Evolutionary conservation across 2,329 filamentous ascomycete genomes (phyloP), one percentile per base, ranked within the genome.

Genomic region (Alternaria burnsii): DNA sequence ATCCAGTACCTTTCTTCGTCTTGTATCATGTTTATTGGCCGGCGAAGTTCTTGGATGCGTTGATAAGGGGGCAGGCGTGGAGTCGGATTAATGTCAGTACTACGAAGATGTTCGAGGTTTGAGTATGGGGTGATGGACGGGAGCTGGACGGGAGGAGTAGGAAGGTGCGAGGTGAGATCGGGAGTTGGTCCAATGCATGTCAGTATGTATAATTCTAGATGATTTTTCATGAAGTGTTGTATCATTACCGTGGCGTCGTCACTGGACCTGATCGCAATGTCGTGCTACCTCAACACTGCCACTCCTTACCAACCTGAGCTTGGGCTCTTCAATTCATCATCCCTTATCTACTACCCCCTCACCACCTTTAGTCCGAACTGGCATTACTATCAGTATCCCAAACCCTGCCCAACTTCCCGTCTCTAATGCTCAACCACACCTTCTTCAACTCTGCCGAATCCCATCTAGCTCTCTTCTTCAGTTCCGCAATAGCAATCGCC

Each of bases 51-150:
- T 47, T 82, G 6, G 71, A 69, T 56, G 81, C 77, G 51, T 78
- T 85, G 57, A 73, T 73, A 69, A 72, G 72, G 4, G 82, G 86
- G 1, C 81, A 71, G 62, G 80, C 79, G 58, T 92, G 89, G 89
- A 88, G 85, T 53, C 81, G 88, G 61, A 74, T 90, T 38, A 91
- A 92, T 75, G 87, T 91, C 3, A 90, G 88, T 68, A 91, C 89
- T 12, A 83, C 82, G 26, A 88, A 87, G 75, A 82, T 87, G 73
- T 88, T 88, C 70, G 69, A 71, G 57, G 50, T 12, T n/a, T 67
- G 40, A 56, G 14, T 26, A 14, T 51, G 12, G 12, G 40, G 42
- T 18, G 8, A 38, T 44, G 30, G 38, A 12, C 30, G 16, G 30
- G 20, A 11, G 38, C 16, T 34, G 46, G 30, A 48, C 26, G 36